Percentiles rank a stretch among this genome's conserved stretches.
These are phyloP conservation scores for Cryptococcus deneoformans DNA, from an alignment of 1,284 basidiomycete genomes.

Conservation along the genomic window DNA sequence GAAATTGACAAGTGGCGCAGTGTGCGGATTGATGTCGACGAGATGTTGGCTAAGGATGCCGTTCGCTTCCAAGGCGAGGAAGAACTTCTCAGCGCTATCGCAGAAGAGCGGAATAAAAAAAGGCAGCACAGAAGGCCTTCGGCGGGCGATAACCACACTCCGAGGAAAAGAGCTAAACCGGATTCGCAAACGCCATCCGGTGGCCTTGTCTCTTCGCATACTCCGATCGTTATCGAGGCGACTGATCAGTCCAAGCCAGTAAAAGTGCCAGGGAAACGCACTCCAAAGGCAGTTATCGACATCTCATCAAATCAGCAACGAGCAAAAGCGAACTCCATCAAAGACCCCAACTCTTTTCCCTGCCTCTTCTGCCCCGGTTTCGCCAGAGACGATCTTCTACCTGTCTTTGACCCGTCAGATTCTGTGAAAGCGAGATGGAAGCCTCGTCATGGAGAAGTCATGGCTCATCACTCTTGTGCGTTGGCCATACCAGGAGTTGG, in stretches of 20 bases:
- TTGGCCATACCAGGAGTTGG: conserved; percentile 79
- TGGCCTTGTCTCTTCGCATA: not conserved
- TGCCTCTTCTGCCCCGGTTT: conserved; percentile 78
- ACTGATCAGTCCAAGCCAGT: not conserved
- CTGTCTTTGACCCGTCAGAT: conserved; percentile 51
- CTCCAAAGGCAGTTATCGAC: not conserved
- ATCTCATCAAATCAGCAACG: not conserved
- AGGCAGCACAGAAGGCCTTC: conserved; percentile 10
- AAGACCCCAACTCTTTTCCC: conserved; percentile 53
- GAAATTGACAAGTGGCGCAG: conserved; percentile 50
- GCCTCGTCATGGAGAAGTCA: conserved; percentile 50
- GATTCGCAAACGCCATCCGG: not conserved
- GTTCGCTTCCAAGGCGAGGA: conserved; percentile 53
- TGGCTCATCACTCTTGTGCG: conserved; percentile 63
- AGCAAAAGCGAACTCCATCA: conserved; percentile 3
- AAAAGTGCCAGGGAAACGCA: not conserved
- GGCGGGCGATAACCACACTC: not conserved
- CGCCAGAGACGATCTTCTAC: conserved; percentile 59
- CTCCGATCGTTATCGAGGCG: not conserved
- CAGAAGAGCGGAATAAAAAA: conserved; percentile 18
- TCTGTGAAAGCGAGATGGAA: conserved; percentile 22
- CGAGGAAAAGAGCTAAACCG: conserved; percentile 7
- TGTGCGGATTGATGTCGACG: conserved; percentile 87
- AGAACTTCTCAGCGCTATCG: conserved; percentile 32
- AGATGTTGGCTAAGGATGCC: conserved; percentile 63